Evolutionary conservation across 495 filamentous ascomycete genomes (phyloP).

Genomic region (Parachaetomium inaequale): DNA sequence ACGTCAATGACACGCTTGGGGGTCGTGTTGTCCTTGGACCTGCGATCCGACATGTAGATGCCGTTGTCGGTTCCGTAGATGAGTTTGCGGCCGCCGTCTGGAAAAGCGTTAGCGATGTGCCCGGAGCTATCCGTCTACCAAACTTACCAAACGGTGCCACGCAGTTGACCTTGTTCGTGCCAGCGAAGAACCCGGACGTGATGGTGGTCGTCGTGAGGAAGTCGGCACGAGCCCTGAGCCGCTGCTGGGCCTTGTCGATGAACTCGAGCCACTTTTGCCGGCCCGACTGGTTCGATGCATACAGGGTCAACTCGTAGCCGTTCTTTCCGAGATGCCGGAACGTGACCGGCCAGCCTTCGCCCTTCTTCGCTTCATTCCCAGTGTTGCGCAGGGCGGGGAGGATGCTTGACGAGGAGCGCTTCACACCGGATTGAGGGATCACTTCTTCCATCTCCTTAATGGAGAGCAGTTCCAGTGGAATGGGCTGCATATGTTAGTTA

Average conservation of each 20-base stretch:
- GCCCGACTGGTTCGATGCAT: constrained; percentile 71
- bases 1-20: constrained; percentile 84
- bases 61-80: constrained; percentile 91
- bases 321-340: constrained; percentile 97
- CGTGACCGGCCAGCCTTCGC: constrained; percentile 92
- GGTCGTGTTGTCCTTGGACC: constrained; percentile 73
- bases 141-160: constrained; percentile 79
- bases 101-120: not conserved
- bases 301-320: constrained; percentile 90
- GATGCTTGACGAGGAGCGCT: constrained; percentile 84
- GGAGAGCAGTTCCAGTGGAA: constrained; percentile 87
- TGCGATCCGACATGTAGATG: constrained; percentile 86
- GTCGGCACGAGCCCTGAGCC: constrained; percentile 78
- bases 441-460: constrained; percentile 97
- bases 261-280: constrained; percentile 94
- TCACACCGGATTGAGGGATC: constrained; percentile 75
- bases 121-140: not conserved
- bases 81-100: constrained; percentile 89
- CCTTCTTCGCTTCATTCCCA: constrained; percentile 44
- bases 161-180: constrained; percentile 82
- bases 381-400: constrained; percentile 65
- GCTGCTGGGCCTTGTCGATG: constrained; percentile 85
- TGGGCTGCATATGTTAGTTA: constrained; percentile 55
- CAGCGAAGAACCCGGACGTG: constrained; percentile 78
- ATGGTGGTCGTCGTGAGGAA: constrained; percentile 90